Conservation (phyloP, 108 stramenopile genomes). For the Nannochloropsis gaditana region DNA sequence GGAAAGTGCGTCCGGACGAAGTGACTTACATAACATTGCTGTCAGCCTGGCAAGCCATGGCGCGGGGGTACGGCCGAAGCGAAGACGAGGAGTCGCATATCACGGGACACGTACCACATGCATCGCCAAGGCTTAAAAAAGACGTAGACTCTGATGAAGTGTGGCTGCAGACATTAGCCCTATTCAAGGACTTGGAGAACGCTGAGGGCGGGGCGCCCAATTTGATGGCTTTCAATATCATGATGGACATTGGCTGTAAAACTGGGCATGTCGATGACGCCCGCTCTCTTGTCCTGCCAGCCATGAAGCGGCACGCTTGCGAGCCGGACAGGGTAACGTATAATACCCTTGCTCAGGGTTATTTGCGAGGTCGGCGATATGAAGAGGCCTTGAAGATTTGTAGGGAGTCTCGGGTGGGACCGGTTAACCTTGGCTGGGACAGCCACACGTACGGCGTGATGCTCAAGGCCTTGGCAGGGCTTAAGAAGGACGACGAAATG, state of each 20-base stretch:
- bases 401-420: neutral
- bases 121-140: neutral
- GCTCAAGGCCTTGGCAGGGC: slow-evolving; percentile 3
- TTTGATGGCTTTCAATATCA: neutral
- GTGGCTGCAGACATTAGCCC: neutral
- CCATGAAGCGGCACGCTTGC: neutral
- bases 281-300: neutral
- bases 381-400: neutral
- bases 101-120: too few relatives aligned
- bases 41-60: neutral
- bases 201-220: neutral
- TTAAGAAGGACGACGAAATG: neutral
- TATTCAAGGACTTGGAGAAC: neutral
- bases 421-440: neutral
- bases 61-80: neutral
- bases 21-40: slow-evolving; percentile 6
- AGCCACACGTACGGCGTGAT: neutral
- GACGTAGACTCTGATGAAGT: neutral
- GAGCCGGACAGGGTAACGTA: neutral
- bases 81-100: neutral
- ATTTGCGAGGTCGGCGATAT: neutral
- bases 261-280: neutral
- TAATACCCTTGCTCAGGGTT: neutral
- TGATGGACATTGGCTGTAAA: neutral
- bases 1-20: neutral